Evolutionary conservation across 164 flowering plant species (phyloP).

Genomic region (Vitis rupestris): DNA sequence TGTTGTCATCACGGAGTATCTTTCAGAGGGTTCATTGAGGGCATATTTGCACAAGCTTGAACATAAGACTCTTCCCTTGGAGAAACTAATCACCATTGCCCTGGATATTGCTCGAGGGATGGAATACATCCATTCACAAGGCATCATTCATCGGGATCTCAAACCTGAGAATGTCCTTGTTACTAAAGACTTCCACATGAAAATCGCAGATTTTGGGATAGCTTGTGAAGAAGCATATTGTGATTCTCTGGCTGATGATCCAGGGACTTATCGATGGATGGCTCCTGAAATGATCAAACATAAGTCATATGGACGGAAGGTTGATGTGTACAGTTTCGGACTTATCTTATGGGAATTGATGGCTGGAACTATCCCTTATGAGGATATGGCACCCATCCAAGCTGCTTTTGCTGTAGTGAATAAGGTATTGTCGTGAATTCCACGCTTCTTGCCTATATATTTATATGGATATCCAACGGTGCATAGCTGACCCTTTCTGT

Average conservation of each 20-base stretch:
- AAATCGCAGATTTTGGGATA: conserved; percentile 92
- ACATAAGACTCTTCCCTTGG: conserved; percentile 52
- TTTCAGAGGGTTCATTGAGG: conserved; percentile 86
- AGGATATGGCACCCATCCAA: conserved; percentile 83
- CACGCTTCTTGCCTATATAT: not conserved
- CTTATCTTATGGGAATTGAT: conserved; percentile 91
- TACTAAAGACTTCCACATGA: conserved; percentile 59
- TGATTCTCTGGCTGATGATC: conserved; percentile 76
- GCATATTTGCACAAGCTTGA: conserved; percentile 74
- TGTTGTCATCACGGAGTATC: conserved; percentile 75
- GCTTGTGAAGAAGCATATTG: conserved; percentile 81
- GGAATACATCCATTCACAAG: conserved; percentile 90
- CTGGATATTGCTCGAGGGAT: conserved; percentile 86
- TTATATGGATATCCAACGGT: too few relatives aligned
- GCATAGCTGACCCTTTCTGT: too few relatives aligned
- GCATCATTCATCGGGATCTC: conserved; percentile 77
- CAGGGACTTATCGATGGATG: conserved; percentile 98
- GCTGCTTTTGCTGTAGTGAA: conserved; percentile 91
- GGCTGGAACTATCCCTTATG: conserved; percentile 78
- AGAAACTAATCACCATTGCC: conserved; percentile 55
- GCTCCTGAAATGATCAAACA: conserved; percentile 95
- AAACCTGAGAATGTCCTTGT: conserved; percentile 81
- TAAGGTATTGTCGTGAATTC: conserved; percentile 47
- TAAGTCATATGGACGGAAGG: conserved; percentile 69
- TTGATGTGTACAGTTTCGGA: conserved; percentile 91